Evolutionary conservation across 164 flowering plant genomes (phyloP), one percentile per base, ranked within the genome.

Genomic region (Stephania yunnanensis): DNA sequence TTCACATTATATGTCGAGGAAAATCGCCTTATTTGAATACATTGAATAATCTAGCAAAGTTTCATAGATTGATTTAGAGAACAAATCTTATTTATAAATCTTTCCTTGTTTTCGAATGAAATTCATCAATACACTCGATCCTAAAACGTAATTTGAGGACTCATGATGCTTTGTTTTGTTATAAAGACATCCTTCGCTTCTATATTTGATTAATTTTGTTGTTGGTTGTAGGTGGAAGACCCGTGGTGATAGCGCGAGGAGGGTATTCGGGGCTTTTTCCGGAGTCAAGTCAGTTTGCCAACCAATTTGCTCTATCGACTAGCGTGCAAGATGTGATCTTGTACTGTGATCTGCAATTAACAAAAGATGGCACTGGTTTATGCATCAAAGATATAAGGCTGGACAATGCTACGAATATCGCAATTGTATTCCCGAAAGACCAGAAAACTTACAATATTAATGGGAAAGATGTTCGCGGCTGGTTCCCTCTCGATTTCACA

Each of bases 261-360:
- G 97, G 99, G 53, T 89, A 83, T 74, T 90, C 97, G 1, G 99
- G 99, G 20, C 76, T 92, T 6, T 90, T 89, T 73, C 99, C 97
- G 0, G 97, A 90, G 15, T 86, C 94, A 10, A 89, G 91, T 77
- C 15, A 48, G 3, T 73, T 52, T 44, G 97, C 97, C 7, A 83
- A 80, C 71, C 66, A 79, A 5, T 69, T 89, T 45, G 87, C 93
- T 1, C 1, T 65, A 10, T 17, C 77, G 7, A 72, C 75, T 11
- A 81, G 93, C 72, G 10, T 88, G 31, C 36, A 76, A 0, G 80
- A 78, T 44, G 64, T 80, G 44, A 78, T 79, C 29, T 42, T 89
- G 67, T 84, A 79, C 73, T 95, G 99, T 84, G 90, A 91, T 77
- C 73, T 95, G 15, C 98, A 93, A 77, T 80, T 92, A 6, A 86